Percentiles rank a stretch among this genome's conserved stretches.
These are phyloP conservation scores for Trichoderma guizhouense DNA, from an alignment of 2,329 filamentous ascomycete species.

Conservation along the genomic window DNA sequence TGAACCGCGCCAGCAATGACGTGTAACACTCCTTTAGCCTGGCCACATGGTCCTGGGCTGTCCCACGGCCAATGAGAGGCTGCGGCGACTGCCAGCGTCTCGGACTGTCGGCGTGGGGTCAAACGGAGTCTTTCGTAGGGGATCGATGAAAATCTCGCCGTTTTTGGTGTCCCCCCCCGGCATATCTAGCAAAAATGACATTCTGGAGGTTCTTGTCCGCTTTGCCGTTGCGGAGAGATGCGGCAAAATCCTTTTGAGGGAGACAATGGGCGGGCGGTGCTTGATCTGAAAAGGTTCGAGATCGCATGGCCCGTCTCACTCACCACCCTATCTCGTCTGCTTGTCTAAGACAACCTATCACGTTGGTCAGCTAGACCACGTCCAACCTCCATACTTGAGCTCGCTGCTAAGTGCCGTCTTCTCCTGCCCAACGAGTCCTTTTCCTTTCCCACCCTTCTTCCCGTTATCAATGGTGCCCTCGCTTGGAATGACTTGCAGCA, in stretches of 20 bases:
- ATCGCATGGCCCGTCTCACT: neutral
- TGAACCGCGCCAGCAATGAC: neutral
- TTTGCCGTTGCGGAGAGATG: neutral
- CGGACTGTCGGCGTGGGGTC: constrained; percentile 11
- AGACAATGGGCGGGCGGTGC: too few relatives aligned
- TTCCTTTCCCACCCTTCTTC: neutral
- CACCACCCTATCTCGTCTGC: neutral
- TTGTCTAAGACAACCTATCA: constrained; percentile 1
- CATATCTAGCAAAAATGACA: neutral
- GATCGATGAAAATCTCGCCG: neutral
- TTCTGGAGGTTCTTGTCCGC: neutral
- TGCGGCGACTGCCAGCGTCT: neutral
- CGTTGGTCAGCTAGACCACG: neutral
- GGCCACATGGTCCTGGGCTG: neutral
- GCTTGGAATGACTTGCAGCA: constrained; percentile 2
- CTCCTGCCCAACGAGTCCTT: neutral
- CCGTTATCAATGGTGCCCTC: neutral
- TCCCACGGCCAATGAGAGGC: neutral
- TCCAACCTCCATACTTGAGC: neutral
- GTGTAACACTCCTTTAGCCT: neutral
- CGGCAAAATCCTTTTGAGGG: neutral
- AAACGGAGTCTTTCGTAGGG: neutral
- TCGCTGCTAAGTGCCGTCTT: neutral
- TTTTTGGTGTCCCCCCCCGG: neutral
- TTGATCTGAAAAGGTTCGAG: neutral